Evolutionary conservation across 345 rosid genomes (phyloP).

Genomic region (Dimocarpus longan): DNA sequence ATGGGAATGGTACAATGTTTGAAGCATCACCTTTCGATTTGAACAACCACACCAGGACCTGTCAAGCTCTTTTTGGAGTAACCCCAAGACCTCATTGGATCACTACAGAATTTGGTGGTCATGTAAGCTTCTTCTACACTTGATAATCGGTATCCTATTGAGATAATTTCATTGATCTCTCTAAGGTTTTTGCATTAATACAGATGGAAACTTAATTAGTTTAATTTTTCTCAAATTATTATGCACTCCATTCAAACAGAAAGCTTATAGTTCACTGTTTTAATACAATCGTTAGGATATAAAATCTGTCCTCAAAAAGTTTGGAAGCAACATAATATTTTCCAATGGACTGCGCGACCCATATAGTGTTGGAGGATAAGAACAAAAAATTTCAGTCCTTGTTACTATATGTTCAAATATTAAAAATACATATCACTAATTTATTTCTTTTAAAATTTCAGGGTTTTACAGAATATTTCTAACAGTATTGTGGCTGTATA

Average conservation of each 20-base stretch:
- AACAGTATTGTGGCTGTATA: constrained; percentile 40
- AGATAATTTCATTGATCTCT: not conserved
- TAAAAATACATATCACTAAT: not conserved
- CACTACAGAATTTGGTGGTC: constrained; percentile 43
- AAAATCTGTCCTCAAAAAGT: constrained; percentile 38
- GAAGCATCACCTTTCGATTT: constrained; percentile 28
- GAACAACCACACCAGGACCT: not conserved
- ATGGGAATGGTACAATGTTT: constrained; percentile 33
- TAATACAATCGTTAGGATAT: constrained; percentile 34
- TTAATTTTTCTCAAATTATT: no score
- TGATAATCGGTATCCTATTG: not conserved
- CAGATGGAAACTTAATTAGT: no score
- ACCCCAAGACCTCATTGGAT: constrained; percentile 33
- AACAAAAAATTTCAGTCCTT: not conserved
- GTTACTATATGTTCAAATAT: not conserved
- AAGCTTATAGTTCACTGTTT: not conserved
- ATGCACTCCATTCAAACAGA: no score
- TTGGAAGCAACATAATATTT: constrained; percentile 58
- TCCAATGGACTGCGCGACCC: constrained; percentile 57
- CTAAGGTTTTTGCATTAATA: no score
- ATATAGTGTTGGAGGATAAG: constrained; percentile 50
- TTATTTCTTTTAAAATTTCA: constrained; percentile 8
- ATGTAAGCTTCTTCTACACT: constrained; percentile 22
- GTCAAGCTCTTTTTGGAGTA: constrained; percentile 19
- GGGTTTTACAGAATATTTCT: constrained; percentile 49